These are phyloP conservation scores for Furcasterigmium sp. DNA, from an alignment of 2,329 filamentous ascomycete species.

Conservation along the genomic window DNA sequence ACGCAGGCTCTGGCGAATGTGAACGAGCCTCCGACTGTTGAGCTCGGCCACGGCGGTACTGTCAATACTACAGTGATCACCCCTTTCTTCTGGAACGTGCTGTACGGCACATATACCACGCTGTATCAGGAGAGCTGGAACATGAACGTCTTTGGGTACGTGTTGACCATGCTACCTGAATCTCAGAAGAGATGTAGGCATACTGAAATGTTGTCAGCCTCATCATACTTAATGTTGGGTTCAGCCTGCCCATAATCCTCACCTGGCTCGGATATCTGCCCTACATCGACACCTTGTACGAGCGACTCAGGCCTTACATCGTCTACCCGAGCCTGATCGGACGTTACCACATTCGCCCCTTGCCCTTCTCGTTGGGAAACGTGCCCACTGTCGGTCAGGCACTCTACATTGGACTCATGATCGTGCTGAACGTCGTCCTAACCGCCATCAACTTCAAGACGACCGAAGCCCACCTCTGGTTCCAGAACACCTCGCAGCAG, in stretches of 20 bases:
- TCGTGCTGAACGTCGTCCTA: conserved; percentile 23
- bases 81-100: background rate
- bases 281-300: background rate
- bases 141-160: conserved; percentile 1
- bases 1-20: background rate
- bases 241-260: background rate
- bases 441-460: conserved; percentile 16
- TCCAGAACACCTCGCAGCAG: conserved; percentile 12
- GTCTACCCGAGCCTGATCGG: conserved; percentile 24
- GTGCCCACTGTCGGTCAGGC: conserved; percentile 28
- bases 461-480: conserved; percentile 16
- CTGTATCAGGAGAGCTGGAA: background rate
- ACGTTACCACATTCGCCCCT: conserved; percentile 22
- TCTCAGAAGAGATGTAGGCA: background rate
- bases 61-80: background rate
- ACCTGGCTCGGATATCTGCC: background rate
- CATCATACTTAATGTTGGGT: conserved; percentile 1
- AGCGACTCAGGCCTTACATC: conserved; percentile 23
- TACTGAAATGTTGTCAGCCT: background rate
- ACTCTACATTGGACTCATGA: conserved; percentile 25
- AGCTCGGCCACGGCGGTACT: background rate
- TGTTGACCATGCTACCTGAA: background rate
- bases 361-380: conserved; percentile 27
- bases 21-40: background rate
- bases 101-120: background rate